phyloP scores from a whole-genome alignment of 2,329 filamentous ascomycete species.

The Sclerotinia spermophila region DNA sequence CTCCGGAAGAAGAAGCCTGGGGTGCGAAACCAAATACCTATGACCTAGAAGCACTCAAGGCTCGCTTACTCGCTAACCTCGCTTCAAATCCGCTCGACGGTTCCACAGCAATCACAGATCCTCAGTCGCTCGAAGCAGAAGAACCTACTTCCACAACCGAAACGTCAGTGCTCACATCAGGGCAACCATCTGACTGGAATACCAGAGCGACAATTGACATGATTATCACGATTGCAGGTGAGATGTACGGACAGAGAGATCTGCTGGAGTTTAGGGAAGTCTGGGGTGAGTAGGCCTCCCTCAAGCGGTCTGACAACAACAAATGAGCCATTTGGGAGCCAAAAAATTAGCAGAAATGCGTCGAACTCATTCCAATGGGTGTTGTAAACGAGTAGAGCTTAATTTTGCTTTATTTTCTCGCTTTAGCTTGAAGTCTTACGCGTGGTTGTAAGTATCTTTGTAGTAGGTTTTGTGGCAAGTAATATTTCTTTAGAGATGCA shows the following conservation, averaged over 20 bases:
- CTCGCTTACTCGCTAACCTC: conserved; percentile 3
- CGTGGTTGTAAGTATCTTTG: background rate
- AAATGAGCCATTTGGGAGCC: background rate
- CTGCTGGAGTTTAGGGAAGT: conserved; percentile 68
- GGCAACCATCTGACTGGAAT: conserved; percentile 38
- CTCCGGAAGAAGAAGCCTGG: background rate
- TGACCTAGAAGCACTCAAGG: background rate
- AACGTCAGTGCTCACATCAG: background rate
- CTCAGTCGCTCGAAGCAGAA: background rate
- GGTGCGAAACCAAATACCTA: background rate
- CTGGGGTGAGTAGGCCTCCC: conserved; percentile 39
- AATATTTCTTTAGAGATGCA: background rate
- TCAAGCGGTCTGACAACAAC: background rate
- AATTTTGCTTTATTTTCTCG: background rate
- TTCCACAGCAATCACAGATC: background rate
- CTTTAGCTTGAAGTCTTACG: background rate
- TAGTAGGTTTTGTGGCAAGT: background rate
- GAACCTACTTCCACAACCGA: background rate
- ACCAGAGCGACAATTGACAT: conserved; percentile 74
- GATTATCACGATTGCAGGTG: conserved; percentile 83
- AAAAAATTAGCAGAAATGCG: background rate
- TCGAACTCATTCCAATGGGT: background rate
- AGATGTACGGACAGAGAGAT: conserved; percentile 87
- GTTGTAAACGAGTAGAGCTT: background rate
- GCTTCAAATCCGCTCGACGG: background rate